phyloP scores from a whole-genome alignment of 768 basidiomycete species.

The Termitomyces sp. region DNA sequence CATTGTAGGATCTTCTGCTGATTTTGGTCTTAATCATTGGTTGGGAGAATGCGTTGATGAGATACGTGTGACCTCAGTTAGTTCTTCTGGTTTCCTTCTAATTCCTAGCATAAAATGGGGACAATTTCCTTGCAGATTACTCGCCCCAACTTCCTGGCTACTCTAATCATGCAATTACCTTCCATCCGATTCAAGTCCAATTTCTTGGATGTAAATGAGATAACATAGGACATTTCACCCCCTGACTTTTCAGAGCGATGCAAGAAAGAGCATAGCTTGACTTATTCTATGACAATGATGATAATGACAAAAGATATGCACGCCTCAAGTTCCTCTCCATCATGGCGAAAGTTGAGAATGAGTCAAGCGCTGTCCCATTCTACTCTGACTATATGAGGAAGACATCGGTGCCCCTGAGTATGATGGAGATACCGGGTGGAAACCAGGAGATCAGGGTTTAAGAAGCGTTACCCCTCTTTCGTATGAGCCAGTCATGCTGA shows the following conservation, averaged over 20 bases:
- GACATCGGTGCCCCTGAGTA: constrained; percentile 23
- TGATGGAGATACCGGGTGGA: constrained; percentile 31
- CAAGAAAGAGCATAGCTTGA: constrained; percentile 8
- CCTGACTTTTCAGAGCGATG: constrained; percentile 4
- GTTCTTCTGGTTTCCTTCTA: neutral
- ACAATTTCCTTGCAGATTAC: constrained; percentile 57
- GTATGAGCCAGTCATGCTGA: neutral
- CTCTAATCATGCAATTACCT: constrained; percentile 50
- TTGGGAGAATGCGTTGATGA: constrained; percentile 68
- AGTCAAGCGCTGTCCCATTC: constrained; percentile 20
- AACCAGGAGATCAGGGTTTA: constrained; percentile 46
- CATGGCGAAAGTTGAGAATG: neutral
- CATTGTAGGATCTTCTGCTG: constrained; percentile 32
- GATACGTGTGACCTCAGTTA: constrained; percentile 26
- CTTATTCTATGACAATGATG: constrained; percentile 1
- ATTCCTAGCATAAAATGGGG: constrained; percentile 50
- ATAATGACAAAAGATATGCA: neutral
- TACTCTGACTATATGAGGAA: constrained; percentile 46
- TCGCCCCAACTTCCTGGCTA: constrained; percentile 46
- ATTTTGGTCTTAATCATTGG: constrained; percentile 50
- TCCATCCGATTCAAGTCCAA: constrained; percentile 43
- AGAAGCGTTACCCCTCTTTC: constrained; percentile 30
- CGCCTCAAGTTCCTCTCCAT: neutral
- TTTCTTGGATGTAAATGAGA: constrained; percentile 1
- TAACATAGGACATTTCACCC: constrained; percentile 22